Conservation (phyloP, 2,329 filamentous ascomycete genomes). For the Coniochaeta sp. region DNA sequence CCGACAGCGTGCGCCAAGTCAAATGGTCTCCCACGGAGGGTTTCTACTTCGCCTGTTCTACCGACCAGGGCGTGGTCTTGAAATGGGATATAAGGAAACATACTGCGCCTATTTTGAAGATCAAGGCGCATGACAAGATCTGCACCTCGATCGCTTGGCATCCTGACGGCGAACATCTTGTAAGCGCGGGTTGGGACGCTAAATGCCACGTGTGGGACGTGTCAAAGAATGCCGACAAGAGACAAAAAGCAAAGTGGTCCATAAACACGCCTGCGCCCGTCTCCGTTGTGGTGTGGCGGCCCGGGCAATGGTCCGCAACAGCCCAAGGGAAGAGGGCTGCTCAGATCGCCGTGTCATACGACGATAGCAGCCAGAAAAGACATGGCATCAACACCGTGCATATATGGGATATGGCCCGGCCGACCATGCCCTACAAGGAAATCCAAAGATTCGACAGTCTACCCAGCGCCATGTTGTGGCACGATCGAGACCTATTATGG, state of each 20-base stretch:
- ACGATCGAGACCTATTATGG: slow-evolving; percentile 59
- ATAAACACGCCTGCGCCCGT: slow-evolving; percentile 56
- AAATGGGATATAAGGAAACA: slow-evolving; percentile 58
- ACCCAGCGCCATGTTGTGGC: slow-evolving; percentile 55
- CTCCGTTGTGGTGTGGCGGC: slow-evolving; percentile 54
- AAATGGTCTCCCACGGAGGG: slow-evolving; percentile 58
- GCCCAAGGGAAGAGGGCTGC: slow-evolving; percentile 52
- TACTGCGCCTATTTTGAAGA: slow-evolving; percentile 45
- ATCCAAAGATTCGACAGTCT: slow-evolving; percentile 53
- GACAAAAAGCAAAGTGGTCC: slow-evolving; percentile 57
- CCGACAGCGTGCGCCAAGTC: slow-evolving; percentile 54
- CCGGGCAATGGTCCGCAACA: slow-evolving; percentile 58
- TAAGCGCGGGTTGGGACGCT: slow-evolving; percentile 56
- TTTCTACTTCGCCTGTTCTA: slow-evolving; percentile 57
- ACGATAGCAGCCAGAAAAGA: slow-evolving; percentile 45
- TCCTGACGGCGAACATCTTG: slow-evolving; percentile 58
- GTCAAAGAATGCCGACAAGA: slow-evolving; percentile 50
- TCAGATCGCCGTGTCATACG: slow-evolving; percentile 56
- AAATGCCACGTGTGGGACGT: slow-evolving; percentile 61
- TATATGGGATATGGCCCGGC: slow-evolving; percentile 62
- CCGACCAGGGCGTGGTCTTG: slow-evolving; percentile 53
- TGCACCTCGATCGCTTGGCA: slow-evolving; percentile 60
- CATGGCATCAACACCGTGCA: slow-evolving; percentile 54
- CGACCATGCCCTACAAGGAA: slow-evolving; percentile 60
- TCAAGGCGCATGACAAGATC: slow-evolving; percentile 55